Evolutionary conservation across 331 rosid genomes (phyloP), one percentile per base, ranked within the genome.

Genomic region (Malus hybrid): DNA sequence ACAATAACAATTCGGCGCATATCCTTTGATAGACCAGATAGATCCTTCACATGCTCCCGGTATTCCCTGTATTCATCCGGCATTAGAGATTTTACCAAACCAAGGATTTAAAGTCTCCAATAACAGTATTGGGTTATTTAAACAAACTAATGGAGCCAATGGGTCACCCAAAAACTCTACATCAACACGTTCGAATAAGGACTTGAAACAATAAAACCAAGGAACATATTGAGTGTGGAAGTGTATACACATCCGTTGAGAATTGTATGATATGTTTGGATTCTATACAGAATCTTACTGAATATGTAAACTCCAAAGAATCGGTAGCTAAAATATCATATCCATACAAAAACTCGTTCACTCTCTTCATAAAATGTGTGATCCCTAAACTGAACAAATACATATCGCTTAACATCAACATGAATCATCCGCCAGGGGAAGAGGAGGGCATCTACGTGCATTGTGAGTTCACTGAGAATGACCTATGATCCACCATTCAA

Each of bases 41-140:
- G 89, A 77, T 85, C 85, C 86, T 85, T 85, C 24, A 85, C 89
- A 59, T 85, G 89, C 72, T 82, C 86, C 12, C 89, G 83, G 42
- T 65, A 77, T 59, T 85, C 86, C 79, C 89, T 85, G 84, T 27
- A 69, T 79, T 14, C 28, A 55, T 42, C 64, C 72, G 32, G 71
- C 76, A 77, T 75, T 48, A 74, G 46, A 57, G 29, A 52, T 52
- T 65, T 62, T 19, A 28, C 54, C 6, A 24, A 70, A 18, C 76
- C 7, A 16, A 24, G 32, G 63, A 64, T 6, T 31, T n/a, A 16
- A 42, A 44, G 9, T 24, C 22, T 62, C 15, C 22, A 62, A 76
- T 11, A 31, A 22, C 10, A 22, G 56, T 3, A 55, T 55, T 11
- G 20, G 12, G 34, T 0, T 14, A 72, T 42, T 36, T 10, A 36